Base-by-base conservation (phyloP, 2,329 filamentous ascomycete genomes). In the Diaporthe velutina region DNA sequence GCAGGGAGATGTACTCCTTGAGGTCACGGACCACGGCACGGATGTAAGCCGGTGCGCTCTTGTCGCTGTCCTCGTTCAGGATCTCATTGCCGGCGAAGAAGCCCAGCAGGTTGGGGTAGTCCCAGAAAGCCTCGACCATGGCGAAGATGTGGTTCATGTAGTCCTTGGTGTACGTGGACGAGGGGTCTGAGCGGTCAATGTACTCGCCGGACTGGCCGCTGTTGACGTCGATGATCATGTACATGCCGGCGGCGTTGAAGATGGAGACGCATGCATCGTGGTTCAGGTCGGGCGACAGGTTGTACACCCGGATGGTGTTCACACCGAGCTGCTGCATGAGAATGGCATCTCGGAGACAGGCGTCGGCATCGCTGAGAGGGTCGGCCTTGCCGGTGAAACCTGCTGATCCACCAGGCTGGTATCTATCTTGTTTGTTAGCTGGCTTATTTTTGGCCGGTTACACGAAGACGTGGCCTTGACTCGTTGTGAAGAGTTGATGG, bases 1-100 rank as follows among this genome's bases (percentile, higher is more conserved):
- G 90, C 79, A 90, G 91, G 83, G 91, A 90, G 84, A 94, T 92
- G 86, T 94, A 94, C 81, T 92, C 92, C 87, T 93, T 94, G 81
- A 95, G 88, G 83, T 95, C 93, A 80, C 93, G 91, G 73, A 92
- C 94, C 74, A 93, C 89, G 76, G 93, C 93, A 85, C 90, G 88
- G 77, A 91, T 86, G 81, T 93, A 94, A 45, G 91, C 92, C 70
- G 92, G 92, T 54, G 89, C 90, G 74, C 82, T 82, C 70, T 86
- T 83, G 76, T 90, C 91, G 58, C 90, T 91, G 68, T 87, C 82
- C 74, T 91, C 85, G 83, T 94, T 92, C 83, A 94, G 93, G 80
- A 94, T 91, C 83, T 94, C 93, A 82, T 94, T 94, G 75, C 90
- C 92, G 60, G 92, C 91, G 86, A 94, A 94, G 88, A 92, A 94